A percentile compares a stretch with the other conserved stretches of the same genome.
Conservation (phyloP, 192 early-diverging fungal genomes). For the Backusella luteola region DNA sequence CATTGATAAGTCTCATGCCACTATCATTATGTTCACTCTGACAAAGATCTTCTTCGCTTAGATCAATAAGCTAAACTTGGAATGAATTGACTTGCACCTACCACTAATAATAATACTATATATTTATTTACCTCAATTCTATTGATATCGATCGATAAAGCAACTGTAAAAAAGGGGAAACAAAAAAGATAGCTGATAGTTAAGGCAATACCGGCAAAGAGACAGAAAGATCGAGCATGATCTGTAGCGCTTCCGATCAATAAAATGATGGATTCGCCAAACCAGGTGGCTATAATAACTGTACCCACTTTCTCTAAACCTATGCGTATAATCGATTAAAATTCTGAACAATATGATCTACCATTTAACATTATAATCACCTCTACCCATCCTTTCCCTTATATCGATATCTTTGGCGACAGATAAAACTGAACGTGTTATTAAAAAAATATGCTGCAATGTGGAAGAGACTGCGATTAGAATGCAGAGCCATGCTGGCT, state of each 20-base stretch:
- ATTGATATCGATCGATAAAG: constrained; percentile 77
- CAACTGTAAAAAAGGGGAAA: constrained; percentile 76
- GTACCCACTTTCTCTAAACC: constrained; percentile 68
- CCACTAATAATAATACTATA: not conserved
- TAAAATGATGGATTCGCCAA: constrained; percentile 55
- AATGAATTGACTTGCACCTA: not conserved
- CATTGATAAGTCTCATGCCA: constrained; percentile 2
- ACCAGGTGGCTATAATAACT: constrained; percentile 56
- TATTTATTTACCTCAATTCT: constrained; percentile 58
- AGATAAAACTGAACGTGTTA: constrained; percentile 68
- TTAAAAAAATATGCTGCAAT: constrained; percentile 70
- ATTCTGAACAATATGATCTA: not conserved
- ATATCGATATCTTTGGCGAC: constrained; percentile 66
- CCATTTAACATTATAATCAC: constrained; percentile 24
- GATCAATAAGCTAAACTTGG: constrained; percentile 25
- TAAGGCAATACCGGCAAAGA: constrained; percentile 63
- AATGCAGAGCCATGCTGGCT: constrained; percentile 65
- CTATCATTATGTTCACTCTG: not conserved
- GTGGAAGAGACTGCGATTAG: constrained; percentile 66
- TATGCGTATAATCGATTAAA: not conserved
- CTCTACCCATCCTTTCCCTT: constrained; percentile 66
- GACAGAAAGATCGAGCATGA: constrained; percentile 72
- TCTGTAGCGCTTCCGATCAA: constrained; percentile 56
- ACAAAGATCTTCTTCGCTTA: constrained; percentile 15
- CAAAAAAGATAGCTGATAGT: constrained; percentile 75